Conservation (phyloP, 371 early-diverging fungal genomes). For the Lichtheimia corymbifera region DNA sequence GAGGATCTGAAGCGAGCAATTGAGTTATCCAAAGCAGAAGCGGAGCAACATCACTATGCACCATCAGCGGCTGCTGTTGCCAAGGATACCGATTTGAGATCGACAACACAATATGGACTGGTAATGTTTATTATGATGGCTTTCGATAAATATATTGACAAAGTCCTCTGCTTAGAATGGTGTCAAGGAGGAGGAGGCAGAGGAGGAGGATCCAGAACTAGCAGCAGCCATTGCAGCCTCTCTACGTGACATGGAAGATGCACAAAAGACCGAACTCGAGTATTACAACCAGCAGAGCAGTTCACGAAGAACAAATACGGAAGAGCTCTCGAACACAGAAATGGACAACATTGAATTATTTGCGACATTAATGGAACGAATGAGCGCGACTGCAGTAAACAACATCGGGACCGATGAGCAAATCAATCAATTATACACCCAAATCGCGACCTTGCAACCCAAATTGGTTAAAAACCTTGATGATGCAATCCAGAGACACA, state of each 20-base stretch:
- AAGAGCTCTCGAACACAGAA: conserved; percentile 58
- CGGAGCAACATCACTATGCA: conserved; percentile 46
- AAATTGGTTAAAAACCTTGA: conserved; percentile 69
- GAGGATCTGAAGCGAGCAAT: conserved; percentile 89
- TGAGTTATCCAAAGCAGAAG: conserved; percentile 78
- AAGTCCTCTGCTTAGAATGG: too few species aligned
- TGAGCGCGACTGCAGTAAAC: conserved; percentile 52
- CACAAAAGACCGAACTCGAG: conserved; percentile 12
- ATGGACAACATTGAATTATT: conserved; percentile 75
- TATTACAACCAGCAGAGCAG: conserved; percentile 7
- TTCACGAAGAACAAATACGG: conserved; percentile 3
- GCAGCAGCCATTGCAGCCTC: conserved; percentile 93
- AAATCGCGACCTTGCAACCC: conserved; percentile 69
- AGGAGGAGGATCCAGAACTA: conserved; percentile 86
- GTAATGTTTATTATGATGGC: too few species aligned
- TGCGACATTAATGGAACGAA: conserved; percentile 63
- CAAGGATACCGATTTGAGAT: conserved; percentile 1
- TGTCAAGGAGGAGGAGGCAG: conserved; percentile 8
- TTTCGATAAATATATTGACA: too few species aligned
- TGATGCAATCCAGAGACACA: conserved; percentile 67
- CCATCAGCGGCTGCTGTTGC: conserved; percentile 13
- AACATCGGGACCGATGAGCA: conserved; percentile 58
- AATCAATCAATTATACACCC: conserved; percentile 63
- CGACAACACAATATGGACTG: conserved; percentile 15
- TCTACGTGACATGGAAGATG: conserved; percentile 60